Base-by-base conservation (phyloP, 495 filamentous ascomycete genomes). In the Aspergillus nidulans region DNA sequence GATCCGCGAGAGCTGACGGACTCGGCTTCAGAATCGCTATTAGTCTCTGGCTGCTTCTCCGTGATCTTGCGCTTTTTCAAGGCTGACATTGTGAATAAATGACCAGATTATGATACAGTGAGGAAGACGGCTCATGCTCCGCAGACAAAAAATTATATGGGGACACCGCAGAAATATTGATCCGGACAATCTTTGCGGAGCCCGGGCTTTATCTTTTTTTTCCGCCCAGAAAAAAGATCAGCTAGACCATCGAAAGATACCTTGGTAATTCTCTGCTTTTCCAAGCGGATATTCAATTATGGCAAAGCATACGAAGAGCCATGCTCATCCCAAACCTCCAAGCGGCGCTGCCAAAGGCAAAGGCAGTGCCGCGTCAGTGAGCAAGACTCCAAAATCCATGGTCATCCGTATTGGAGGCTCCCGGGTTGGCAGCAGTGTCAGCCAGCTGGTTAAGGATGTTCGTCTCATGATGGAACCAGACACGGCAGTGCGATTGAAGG, bases 361-460 rank as follows among this genome's bases (percentile, higher is more conserved):
- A 69, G 74, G 72, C 57, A 74, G 74, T 43, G 72, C 79, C 40
- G 74, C 78, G 16, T 63, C 76, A 7, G 69, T 69, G 58, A 71
- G 69, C 57, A 82, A 82, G 53, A 80, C 83, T 48, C 94, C 94
- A 15, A 96, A 96, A 78, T 92, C 87, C 63, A 97, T 99, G 95
- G 94, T 99, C 49, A 95, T 99, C 71, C 86, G 94, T 60, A 91
- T 96, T 50, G 94, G 95, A 62, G 94, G 90, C 65, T 87, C 90
- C 59, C 90, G 96, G 65, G 90, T 97, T 28, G 94, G 94, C 55
- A 83, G 89, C 50, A 95, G 88, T 72, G 79, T 99, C 55, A 92
- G 83, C 64, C 92, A 97, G 69, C 75, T 99, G 53, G 94, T 92
- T 4, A 86, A 88, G 59, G 94, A 99, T 76, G 89, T 97, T 20